Evolutionary conservation across 177 flowering plant genomes (phyloP), one percentile per base, ranked within the genome.

Genomic region (Vitis hybrid): DNA sequence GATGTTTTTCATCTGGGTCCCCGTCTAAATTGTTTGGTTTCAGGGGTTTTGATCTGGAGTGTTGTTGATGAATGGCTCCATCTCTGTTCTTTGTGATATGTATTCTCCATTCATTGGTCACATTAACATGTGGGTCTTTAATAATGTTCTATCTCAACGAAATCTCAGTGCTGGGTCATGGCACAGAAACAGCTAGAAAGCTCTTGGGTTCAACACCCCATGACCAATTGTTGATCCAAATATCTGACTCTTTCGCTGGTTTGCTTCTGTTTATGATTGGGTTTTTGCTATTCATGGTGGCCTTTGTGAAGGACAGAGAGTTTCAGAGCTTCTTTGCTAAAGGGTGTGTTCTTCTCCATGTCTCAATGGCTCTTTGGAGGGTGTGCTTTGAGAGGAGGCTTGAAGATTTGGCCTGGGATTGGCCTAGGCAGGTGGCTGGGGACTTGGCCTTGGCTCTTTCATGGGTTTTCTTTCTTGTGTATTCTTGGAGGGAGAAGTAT

Each of bases 401-500:
- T 6, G 85, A 80, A 48, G 85, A 73, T 71, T 73, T 83, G 50
- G 83, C 82, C 9, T 26, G 67, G 26, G 85, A 85, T 75, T 82
- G 80, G 86, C 83, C 81, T 0, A 80, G 82, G 61, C 85, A 80
- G 68, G 64, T 74, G 1, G 74, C 72, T 57, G 86, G 88, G 8
- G 88, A 85, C 76, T 29, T 81, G 5, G 49, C 70, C 6, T 65
- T 85, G 68, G 85, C 83, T 1, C 70, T 77, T 67, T 83, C 85
- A 0, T 85, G 88, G 86, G 82, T 80, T 26, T 81, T 80, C 66
- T 83, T 85, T 65, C 76, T 83, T 26, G 76, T 85, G 5, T 81
- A 78, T 29, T 65, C 81, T n/a, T 85, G 88, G 86, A 77, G 78
- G 54, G 85, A 81, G 66, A 85, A 85, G 56, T 85, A 85, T 68